phyloP scores from a whole-genome alignment of 805 yeast genomes.

The Starmerella bombicola region DNA sequence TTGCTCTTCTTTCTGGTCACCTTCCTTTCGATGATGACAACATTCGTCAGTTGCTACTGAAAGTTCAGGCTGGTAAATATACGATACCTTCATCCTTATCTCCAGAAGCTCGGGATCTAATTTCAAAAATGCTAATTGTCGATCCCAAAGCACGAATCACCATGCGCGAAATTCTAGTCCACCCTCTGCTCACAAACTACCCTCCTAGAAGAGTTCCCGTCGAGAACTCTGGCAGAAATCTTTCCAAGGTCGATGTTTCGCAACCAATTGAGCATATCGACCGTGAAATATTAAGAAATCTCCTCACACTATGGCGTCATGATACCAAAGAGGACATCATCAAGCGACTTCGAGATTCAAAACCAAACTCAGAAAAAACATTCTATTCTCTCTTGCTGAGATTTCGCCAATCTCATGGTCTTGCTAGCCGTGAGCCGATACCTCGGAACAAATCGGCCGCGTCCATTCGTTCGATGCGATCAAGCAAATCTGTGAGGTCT shows the following conservation, averaged over 20 bases:
- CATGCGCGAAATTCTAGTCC: slow-evolving; percentile 61
- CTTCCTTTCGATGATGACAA: slow-evolving; percentile 95
- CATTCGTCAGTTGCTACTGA: slow-evolving; percentile 69
- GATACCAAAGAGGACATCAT: slow-evolving; percentile 44
- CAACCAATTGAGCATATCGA: slow-evolving; percentile 46
- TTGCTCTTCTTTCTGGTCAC: slow-evolving; percentile 88
- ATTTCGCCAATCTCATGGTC: slow-evolving; percentile 54
- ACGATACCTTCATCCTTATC: slow-evolving; percentile 72
- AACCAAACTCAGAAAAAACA: slow-evolving; percentile 63
- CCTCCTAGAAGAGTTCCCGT: slow-evolving; percentile 23
- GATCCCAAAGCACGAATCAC: slow-evolving; percentile 71
- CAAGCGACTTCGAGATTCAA: slow-evolving; percentile 40
- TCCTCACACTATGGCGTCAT: slow-evolving; percentile 74
- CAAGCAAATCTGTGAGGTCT: slow-evolving; percentile 19
- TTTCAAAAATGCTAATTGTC: slow-evolving; percentile 66
- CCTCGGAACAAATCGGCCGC: slow-evolving; percentile 15
- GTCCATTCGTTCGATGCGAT: slow-evolving; percentile 17
- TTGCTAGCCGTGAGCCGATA: slow-evolving; percentile 10
- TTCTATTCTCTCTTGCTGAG: slow-evolving; percentile 63
- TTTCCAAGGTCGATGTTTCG: slow-evolving; percentile 21
- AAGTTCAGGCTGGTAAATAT: slow-evolving; percentile 83
- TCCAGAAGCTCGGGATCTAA: slow-evolving; percentile 74
- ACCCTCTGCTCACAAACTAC: slow-evolving; percentile 72
- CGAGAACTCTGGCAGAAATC: slow-evolving; percentile 13
- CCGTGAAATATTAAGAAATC: slow-evolving; percentile 57